phyloP scores from a whole-genome alignment of 129 eudicot species.

The Helianthus tuberosus region DNA sequence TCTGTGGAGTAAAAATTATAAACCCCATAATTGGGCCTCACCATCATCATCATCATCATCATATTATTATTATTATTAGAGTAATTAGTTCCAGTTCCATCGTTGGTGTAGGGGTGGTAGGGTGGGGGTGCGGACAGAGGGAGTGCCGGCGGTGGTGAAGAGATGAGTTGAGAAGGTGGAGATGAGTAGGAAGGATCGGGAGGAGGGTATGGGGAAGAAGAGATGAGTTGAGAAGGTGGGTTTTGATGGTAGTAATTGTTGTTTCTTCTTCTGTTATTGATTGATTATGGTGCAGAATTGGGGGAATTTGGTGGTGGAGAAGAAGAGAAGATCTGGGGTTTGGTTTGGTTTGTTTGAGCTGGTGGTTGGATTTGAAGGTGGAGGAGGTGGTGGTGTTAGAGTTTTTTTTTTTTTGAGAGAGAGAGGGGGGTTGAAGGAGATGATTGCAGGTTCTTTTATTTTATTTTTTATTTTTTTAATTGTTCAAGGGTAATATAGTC shows the following conservation, averaged over 20 bases:
- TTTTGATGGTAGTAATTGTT: slow-evolving; percentile 48
- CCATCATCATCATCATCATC: too few relatives aligned
- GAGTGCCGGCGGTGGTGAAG: slow-evolving; percentile 40
- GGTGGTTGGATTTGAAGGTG: not conserved
- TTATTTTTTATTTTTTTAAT: too few relatives aligned
- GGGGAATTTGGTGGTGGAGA: not conserved
- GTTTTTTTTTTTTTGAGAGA: too few relatives aligned
- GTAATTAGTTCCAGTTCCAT: slow-evolving; percentile 2
- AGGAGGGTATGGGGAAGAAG: slow-evolving; percentile 37
- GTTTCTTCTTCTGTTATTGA: slow-evolving; percentile 52
- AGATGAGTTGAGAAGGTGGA: slow-evolving; percentile 42
- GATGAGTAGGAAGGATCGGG: slow-evolving; percentile 37
- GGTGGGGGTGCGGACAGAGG: slow-evolving; percentile 43
- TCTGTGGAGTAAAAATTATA: too few relatives aligned
- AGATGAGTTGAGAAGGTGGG: slow-evolving; percentile 41
- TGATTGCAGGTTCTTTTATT: too few relatives aligned
- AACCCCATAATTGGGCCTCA: slow-evolving; percentile 51
- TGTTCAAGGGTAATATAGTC: too few relatives aligned
- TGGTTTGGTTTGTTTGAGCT: not conserved
- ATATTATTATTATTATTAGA: slow-evolving; percentile 30
- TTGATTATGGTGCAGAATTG: slow-evolving; percentile 10
- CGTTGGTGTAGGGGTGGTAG: slow-evolving; percentile 32
- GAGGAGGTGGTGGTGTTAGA: too few relatives aligned
- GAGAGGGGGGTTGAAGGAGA: too few relatives aligned
- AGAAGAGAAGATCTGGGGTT: slow-evolving; percentile 26